Evolutionary conservation across 805 yeast species (phyloP), one percentile per base, ranked within the genome.

Genomic region (Pachysolen tannophilus): DNA sequence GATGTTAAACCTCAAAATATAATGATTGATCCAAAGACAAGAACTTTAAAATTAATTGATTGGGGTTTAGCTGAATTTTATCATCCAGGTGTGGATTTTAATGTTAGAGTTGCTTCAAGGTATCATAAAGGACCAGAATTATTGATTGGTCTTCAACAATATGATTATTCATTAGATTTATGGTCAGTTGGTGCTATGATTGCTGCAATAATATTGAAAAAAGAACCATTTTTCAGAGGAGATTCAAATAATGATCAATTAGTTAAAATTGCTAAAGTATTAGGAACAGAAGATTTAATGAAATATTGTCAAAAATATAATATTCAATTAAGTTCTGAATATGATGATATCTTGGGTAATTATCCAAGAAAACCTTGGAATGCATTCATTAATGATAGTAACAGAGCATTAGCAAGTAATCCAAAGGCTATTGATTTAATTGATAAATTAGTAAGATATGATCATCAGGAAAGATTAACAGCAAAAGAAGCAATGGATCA

Each of bases 11-110:
- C 97, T 8, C 95, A 88, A 50, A 88, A 88, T 57, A 83, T 88
- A 43, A 88, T 88, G 95, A 88, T 88, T 46, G 96, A 88, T 56
- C 95, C 84, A 37, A 62, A 69, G 41, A 70, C 67, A 42, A 76
- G 63, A 56, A 75, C 72, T 50, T 61, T 88, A 46, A 72, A 95
- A 43, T 69, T 87, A 44, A 87, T 88, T 36, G 97, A 88, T 58
- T 88, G 96, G 96, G 97, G 97, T 6, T 62, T 88, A 34, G 96
- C 97, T 7, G 97, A 88, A 56, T 87, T 85, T 53, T 87, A 87
- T 52, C 96, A 88, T 53, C 77, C 85, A 17, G 86, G 86, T 10
- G 82, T 76, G 53, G 95, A 85, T 49, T 88, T 84, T 51, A 88
- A 88, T 51, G 96, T 88, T 15, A 70, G 97, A 44, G 97, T 88